These are phyloP conservation scores for Hydnum rufescens DNA, from an alignment of 768 basidiomycete species.

Conservation along the genomic window DNA sequence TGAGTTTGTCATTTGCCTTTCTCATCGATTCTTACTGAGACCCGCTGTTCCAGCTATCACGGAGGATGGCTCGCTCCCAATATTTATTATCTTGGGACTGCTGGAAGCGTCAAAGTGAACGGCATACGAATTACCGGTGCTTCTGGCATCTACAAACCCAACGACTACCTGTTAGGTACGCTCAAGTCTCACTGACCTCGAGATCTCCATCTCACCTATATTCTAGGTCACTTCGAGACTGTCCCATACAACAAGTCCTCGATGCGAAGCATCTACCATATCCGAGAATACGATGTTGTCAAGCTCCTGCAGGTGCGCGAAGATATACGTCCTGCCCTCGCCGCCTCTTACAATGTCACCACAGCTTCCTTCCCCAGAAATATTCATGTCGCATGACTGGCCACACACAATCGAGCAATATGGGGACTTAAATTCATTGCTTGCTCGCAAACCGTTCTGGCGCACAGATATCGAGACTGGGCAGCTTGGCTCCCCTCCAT, in stretches of 20 bases:
- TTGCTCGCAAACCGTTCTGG: slow-evolving; percentile 65
- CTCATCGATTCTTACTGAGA: background rate
- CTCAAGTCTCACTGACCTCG: background rate
- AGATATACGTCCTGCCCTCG: background rate
- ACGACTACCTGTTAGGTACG: slow-evolving; percentile 48
- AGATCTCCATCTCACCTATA: background rate
- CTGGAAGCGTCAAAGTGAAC: slow-evolving; percentile 73
- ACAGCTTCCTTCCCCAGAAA: slow-evolving; percentile 38
- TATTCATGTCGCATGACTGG: slow-evolving; percentile 97
- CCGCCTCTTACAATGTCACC: background rate
- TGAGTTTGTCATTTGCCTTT: slow-evolving; percentile 25
- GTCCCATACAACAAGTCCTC: slow-evolving; percentile 58
- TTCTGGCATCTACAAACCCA: slow-evolving; percentile 74
- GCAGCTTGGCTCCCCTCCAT: slow-evolving; percentile 66
- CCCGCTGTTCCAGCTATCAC: slow-evolving; percentile 42
- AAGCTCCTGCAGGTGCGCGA: slow-evolving; percentile 37
- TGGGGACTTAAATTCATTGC: slow-evolving; percentile 43
- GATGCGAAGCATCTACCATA: slow-evolving; percentile 77
- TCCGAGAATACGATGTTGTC: slow-evolving; percentile 65
- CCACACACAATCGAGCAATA: slow-evolving; percentile 67
- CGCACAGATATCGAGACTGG: slow-evolving; percentile 44
- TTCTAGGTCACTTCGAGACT: slow-evolving; percentile 47
- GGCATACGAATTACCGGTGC: slow-evolving; percentile 77
- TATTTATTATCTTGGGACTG: slow-evolving; percentile 88
- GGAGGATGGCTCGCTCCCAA: slow-evolving; percentile 95